Conservation (phyloP, 2,329 filamentous ascomycete genomes). For the Colletotrichum ledebouriae region DNA sequence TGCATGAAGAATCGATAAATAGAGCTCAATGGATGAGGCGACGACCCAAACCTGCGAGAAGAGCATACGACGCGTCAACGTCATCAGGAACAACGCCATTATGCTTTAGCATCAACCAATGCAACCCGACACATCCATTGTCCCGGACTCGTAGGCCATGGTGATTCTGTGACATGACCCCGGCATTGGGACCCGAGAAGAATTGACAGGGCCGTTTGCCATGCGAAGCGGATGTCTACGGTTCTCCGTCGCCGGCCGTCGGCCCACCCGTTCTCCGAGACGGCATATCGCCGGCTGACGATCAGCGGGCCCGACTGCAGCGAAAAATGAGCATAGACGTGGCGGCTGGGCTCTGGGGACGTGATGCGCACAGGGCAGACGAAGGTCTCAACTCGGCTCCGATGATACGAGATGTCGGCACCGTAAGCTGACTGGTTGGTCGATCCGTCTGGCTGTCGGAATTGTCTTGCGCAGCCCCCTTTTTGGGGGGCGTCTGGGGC, state of each 20-base stretch:
- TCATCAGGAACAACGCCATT: neutral
- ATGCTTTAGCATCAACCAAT: conserved; percentile 1
- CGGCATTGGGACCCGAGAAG: neutral
- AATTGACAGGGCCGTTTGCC: conserved; percentile 8
- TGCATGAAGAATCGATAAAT: neutral
- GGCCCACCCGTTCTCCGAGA: conserved; percentile 12
- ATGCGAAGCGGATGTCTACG: neutral
- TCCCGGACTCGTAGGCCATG: conserved; percentile 1
- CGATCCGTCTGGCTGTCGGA: conserved; percentile 34
- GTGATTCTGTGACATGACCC: conserved; percentile 2
- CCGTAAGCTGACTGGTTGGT: conserved; percentile 33
- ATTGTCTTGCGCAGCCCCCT: conserved; percentile 6
- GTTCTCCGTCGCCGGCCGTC: neutral
- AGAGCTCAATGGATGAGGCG: neutral
- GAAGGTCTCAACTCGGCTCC: conserved; percentile 30
- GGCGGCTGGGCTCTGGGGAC: neutral
- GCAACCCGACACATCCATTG: conserved; percentile 19
- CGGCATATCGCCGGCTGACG: conserved; percentile 22
- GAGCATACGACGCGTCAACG: conserved; percentile 3
- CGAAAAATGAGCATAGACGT: neutral
- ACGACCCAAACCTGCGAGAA: neutral
- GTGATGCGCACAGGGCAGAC: conserved; percentile 31
- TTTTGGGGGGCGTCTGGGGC: conserved; percentile 1
- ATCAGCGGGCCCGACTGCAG: conserved; percentile 15
- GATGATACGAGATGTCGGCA: conserved; percentile 37